Evolutionary conservation across 441 rosid species (phyloP).

Genomic region (Corymbia citriodora): DNA sequence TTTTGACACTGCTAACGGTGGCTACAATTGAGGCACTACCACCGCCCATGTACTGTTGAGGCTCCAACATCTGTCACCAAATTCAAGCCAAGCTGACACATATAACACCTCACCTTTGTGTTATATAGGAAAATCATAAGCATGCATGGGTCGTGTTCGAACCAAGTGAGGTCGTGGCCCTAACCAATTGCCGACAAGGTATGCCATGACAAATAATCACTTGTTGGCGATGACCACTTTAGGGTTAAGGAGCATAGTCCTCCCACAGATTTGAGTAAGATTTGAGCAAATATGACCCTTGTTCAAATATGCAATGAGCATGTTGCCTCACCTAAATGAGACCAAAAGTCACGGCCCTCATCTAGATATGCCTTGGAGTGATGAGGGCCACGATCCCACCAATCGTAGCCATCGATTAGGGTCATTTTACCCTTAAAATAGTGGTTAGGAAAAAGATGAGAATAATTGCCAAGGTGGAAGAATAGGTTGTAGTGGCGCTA

Average conservation of each 20-base stretch:
- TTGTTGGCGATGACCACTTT: neutral
- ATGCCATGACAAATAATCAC: neutral
- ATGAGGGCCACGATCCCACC: neutral
- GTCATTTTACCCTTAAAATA: neutral
- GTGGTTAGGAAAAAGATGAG: neutral
- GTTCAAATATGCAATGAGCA: neutral
- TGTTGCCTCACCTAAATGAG: neutral
- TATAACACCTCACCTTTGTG: neutral
- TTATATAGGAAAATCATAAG: neutral
- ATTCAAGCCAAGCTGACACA: neutral
- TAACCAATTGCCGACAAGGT: rapidly evolving
- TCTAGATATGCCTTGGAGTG: neutral
- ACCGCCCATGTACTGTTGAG: neutral
- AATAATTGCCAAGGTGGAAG: neutral
- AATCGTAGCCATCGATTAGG: neutral
- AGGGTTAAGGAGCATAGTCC: neutral
- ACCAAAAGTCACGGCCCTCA: neutral
- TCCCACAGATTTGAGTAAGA: neutral
- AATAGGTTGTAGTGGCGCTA: neutral
- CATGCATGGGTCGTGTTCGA: rapidly evolving
- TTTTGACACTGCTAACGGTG: no score
- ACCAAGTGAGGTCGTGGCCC: rapidly evolving
- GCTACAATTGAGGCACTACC: neutral
- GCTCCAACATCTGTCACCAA: neutral
- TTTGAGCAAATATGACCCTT: neutral